These are phyloP conservation scores for Monocercomonoides exilis DNA, from an alignment of 78 protist genomes.

Conservation along the genomic window DNA sequence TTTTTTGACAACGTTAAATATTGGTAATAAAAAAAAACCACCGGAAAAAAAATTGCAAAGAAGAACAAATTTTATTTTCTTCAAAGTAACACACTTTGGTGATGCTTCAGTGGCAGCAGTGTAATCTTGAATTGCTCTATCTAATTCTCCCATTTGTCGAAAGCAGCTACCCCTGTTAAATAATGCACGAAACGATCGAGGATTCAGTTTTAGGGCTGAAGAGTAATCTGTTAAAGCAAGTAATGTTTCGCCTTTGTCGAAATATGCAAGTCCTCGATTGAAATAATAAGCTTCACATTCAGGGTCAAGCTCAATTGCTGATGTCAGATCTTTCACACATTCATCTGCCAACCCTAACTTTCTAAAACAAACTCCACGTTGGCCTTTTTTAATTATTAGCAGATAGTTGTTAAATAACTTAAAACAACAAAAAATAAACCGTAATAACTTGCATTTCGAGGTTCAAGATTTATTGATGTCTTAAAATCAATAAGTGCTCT, in stretches of 20 bases:
- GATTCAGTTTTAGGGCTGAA: neutral
- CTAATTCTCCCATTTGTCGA: neutral
- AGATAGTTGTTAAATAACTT: neutral
- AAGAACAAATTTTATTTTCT: too few species aligned
- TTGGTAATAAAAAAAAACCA: too few species aligned
- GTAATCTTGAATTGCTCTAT: neutral
- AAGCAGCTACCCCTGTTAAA: neutral
- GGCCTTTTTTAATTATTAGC: neutral
- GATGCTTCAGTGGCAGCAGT: neutral
- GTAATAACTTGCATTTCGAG: neutral
- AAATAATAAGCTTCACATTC: neutral
- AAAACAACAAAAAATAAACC: neutral
- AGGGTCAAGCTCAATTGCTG: neutral
- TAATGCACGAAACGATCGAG: neutral
- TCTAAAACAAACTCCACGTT: conserved; percentile 1
- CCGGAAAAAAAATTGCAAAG: too few species aligned
- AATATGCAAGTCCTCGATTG: conserved; percentile 3
- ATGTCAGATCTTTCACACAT: neutral
- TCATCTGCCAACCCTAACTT: neutral
- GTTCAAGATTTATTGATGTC: neutral
- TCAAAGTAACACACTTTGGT: too few species aligned
- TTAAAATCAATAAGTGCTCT: neutral
- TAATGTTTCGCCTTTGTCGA: neutral
- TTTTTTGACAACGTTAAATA: too few species aligned
- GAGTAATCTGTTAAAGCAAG: neutral